A percentile compares a stretch with the other conserved stretches of the same genome.
phyloP scores from a whole-genome alignment of 2,329 filamentous ascomycete species.

The Plenodomus biglobosus region DNA sequence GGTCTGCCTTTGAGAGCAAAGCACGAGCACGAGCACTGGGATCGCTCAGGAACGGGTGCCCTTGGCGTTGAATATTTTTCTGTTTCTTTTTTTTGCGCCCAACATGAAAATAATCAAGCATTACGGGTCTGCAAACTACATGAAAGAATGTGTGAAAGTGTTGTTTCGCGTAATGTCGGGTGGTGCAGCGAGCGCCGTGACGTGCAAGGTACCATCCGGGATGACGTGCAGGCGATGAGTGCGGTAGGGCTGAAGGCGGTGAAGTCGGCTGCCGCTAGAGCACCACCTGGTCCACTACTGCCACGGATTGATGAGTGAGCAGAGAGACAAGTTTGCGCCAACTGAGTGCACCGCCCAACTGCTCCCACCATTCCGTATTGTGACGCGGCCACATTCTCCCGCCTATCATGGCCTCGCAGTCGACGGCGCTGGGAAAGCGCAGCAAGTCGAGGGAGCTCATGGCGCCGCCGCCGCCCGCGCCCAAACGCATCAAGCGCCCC shows the following conservation, averaged over 20 bases:
- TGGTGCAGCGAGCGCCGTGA: background rate
- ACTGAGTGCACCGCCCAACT: background rate
- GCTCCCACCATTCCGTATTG: no score
- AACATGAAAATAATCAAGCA: no score
- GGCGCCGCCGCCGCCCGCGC: slow-evolving; percentile 81
- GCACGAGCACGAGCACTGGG: background rate
- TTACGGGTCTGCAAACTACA: no score
- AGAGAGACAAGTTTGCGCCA: no score
- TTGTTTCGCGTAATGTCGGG: background rate
- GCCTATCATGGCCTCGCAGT: slow-evolving; percentile 40
- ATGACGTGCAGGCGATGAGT: background rate
- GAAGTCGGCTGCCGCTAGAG: no score
- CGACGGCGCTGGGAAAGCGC: slow-evolving; percentile 68
- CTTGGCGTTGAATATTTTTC: no score
- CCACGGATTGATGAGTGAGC: no score
- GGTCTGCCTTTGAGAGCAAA: background rate
- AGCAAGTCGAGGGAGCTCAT: slow-evolving; percentile 70
- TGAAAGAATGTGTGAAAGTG: no score
- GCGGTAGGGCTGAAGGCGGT: slow-evolving; percentile 39
- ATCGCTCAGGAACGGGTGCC: background rate
- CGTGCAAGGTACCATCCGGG: slow-evolving; percentile 11
- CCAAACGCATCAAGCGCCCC: slow-evolving; percentile 90
- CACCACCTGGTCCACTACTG: no score
- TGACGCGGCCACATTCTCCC: background rate
- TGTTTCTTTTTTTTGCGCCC: no score